Evolutionary conservation across 2,329 filamentous ascomycete species (phyloP).

Genomic region (Colletotrichum sp.): DNA sequence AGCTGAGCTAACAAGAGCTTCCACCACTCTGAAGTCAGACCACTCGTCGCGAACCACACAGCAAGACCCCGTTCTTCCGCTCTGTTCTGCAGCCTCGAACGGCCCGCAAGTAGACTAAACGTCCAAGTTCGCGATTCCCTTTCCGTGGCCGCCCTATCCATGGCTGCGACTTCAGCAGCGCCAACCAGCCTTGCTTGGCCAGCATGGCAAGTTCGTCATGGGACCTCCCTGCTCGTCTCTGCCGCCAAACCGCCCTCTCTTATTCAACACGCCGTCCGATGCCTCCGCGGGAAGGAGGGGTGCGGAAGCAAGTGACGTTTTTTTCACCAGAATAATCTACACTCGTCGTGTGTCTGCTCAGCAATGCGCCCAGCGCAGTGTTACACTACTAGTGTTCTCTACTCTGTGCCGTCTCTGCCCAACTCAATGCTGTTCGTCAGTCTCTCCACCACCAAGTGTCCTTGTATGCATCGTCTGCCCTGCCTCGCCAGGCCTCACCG

Average conservation of each 20-base stretch:
- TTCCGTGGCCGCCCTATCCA: not conserved
- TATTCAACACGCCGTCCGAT: not conserved
- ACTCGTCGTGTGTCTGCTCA: not conserved
- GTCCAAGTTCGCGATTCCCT: not conserved
- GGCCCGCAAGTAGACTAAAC: not conserved
- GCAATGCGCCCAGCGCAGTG: not conserved
- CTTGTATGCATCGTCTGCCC: not conserved
- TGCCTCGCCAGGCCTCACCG: slow-evolving; percentile 5
- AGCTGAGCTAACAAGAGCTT: not conserved
- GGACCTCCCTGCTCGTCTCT: not conserved
- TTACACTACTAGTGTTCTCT: not conserved
- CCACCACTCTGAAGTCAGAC: not conserved
- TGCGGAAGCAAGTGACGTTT: not conserved
- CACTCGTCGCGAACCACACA: not conserved
- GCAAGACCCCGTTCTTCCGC: not conserved
- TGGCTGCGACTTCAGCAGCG: not conserved
- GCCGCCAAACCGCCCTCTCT: not conserved
- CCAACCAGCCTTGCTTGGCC: slow-evolving; percentile 10
- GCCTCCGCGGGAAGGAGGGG: not conserved
- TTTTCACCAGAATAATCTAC: not conserved
- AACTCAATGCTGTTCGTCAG: not conserved
- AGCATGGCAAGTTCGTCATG: not conserved
- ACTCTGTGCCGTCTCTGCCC: not conserved
- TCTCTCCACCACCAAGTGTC: not conserved
- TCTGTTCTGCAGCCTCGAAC: not conserved